Base-by-base conservation (phyloP, 139 green algal species). In the Chlorella sp. region DNA sequence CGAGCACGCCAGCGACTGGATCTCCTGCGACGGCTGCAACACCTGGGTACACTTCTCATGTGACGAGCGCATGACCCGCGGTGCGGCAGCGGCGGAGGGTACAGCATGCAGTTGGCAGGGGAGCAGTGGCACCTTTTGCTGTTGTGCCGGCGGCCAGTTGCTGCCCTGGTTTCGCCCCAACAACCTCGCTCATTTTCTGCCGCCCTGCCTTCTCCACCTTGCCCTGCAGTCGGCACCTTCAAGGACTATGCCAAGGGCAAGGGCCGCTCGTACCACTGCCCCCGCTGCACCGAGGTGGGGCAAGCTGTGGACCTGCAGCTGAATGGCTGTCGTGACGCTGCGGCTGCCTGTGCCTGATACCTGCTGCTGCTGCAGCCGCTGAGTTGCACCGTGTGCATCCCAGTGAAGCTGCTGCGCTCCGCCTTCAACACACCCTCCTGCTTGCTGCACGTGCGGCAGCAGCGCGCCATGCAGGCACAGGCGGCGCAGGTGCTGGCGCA, bases 41-140 rank as follows among this genome's bases (percentile, higher is more conserved):
- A 68, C 57, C 75, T 95, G 91, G 91, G 86, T 92, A 70, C 92
- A 95, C 88, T 93, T 94, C 55, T 87, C 70, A 4, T 95, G 92
- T 81, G 92, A 95, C 74, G 71, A 75, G 68, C 88, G 92, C 17
- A 74, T 85, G 5, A 70, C 85, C 38, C 78, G 91, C 2, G 81
- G 81, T 86, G 81, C 36, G n/a, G 80, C 34, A 0, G 11, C 23
- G 38, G 70, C 18, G 16, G 34, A 20, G 21, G 51, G 15, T 0
- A 5, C n/a, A n/a, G n/a, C n/a, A n/a, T n/a, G n/a, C n/a, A n/a
- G n/a, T n/a, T n/a, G n/a, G n/a, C n/a, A n/a, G n/a, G n/a, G n/a
- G n/a, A n/a, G n/a, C n/a, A n/a, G n/a, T n/a, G n/a, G n/a, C n/a
- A n/a, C n/a, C n/a, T n/a, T n/a, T n/a, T n/a, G n/a, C n/a, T n/a